Base-by-base conservation (phyloP, 306 rosid genomes). In the Trifolium subterraneum region DNA sequence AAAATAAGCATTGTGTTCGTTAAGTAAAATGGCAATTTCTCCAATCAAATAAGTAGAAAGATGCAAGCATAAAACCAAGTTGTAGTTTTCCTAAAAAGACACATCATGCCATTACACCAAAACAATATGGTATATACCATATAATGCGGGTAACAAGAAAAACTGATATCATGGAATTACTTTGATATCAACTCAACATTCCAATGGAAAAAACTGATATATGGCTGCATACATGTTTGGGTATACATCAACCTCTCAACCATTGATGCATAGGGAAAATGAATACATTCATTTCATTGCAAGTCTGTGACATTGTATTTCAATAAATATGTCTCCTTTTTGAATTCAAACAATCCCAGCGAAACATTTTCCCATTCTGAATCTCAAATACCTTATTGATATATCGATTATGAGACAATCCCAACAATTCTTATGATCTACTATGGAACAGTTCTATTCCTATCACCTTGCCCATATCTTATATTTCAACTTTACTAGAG, bases 21-120 rank as follows among this genome's bases (percentile, higher is more conserved):
- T 14, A 41, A 15, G 68, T 14, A 77, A 74, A 51, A 68, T 44
- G 62, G 63, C 61, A 47, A 63, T 42, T 68, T 23, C 41, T 73
- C 31, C 69, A 62, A 25, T 51, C 23, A 66, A 55, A 58, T 29
- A 39, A 61, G 64, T 64, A 35, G 70, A 69, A 52, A 42, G 16
- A 60, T 29, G 41, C n/a, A 60, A 60, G 12, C 65, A 60, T 60
- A 60, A 59, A 60, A 60, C 3, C 12, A 60, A 29, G 20, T 29
- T 2, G 5, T 15, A 7, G 20, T n/a, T 60, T 27, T 60, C 39
- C 65, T 60, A 58, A 36, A 25, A 25, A 58, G 64, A 58, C 64
- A 25, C 64, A 13, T 13, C 38, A 25, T 25, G 64, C 6, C 64
- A 58, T 58, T 36, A 6, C 2, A 29, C 33, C 62, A 55, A 50